A percentile compares a stretch with the other conserved stretches of the same genome.
These are phyloP conservation scores for Cryptosporidium viatorum DNA, from an alignment of 169 alveolate genomes.

Conservation along the genomic window DNA sequence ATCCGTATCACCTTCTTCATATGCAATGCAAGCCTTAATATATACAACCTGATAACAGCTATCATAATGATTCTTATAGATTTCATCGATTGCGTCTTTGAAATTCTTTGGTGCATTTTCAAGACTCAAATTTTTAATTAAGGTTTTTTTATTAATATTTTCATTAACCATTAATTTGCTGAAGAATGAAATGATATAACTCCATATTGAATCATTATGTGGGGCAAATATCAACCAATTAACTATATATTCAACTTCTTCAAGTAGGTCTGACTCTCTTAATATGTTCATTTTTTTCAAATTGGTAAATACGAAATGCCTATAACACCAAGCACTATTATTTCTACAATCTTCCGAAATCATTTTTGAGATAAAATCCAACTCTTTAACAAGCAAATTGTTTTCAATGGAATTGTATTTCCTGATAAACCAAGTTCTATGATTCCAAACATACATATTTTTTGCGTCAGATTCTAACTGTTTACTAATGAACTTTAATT, in stretches of 20 bases:
- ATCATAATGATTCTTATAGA: not conserved
- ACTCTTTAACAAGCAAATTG: slow-evolving; percentile 8
- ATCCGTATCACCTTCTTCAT: slow-evolving; percentile 17
- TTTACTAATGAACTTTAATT: slow-evolving; percentile 7
- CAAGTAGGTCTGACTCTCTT: slow-evolving; percentile 17
- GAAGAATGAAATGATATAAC: slow-evolving; percentile 39
- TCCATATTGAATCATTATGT: slow-evolving; percentile 61
- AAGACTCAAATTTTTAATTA: slow-evolving; percentile 5
- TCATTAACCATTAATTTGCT: slow-evolving; percentile 30
- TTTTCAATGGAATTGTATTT: not conserved
- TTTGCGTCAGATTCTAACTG: slow-evolving; percentile 28
- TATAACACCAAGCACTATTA: slow-evolving; percentile 72
- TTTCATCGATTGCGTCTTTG: slow-evolving; percentile 3
- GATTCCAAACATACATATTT: slow-evolving; percentile 64
- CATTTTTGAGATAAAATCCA: slow-evolving; percentile 9
- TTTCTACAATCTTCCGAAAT: slow-evolving; percentile 59
- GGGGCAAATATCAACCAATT: slow-evolving; percentile 51
- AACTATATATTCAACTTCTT: slow-evolving; percentile 39
- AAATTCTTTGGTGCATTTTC: slow-evolving; percentile 18
- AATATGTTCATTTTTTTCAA: not conserved
- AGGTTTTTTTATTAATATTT: not conserved
- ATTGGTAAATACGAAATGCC: slow-evolving; percentile 19
- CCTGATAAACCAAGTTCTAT: slow-evolving; percentile 58
- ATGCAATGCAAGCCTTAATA: slow-evolving; percentile 60
- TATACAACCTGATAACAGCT: slow-evolving; percentile 52